Percentiles rank a stretch among this genome's conserved stretches.
These are phyloP conservation scores for Pichia sp. DNA, from an alignment of 1,139 yeast species.

Conservation along the genomic window DNA sequence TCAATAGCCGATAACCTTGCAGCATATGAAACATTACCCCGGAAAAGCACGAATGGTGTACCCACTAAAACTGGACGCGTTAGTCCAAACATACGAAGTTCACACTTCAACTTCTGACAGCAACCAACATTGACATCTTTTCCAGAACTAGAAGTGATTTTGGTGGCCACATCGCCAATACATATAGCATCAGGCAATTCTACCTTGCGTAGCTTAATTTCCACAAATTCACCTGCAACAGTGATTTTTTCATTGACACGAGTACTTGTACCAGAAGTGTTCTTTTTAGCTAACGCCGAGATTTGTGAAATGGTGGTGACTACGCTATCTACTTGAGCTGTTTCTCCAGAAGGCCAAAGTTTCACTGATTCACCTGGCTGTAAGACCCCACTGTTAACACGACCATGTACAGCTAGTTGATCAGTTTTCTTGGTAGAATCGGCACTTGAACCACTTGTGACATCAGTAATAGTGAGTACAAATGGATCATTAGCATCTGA, in stretches of 20 bases:
- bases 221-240: slow-evolving; percentile 66
- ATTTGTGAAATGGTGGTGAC: slow-evolving; percentile 21
- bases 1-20: slow-evolving; percentile 13
- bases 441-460: slow-evolving; percentile 28
- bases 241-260: slow-evolving; percentile 39
- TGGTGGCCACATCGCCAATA: slow-evolving; percentile 69
- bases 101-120: slow-evolving; percentile 32
- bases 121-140: background rate
- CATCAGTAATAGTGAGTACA: slow-evolving; percentile 48
- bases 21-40: slow-evolving; percentile 70
- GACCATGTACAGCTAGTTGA: slow-evolving; percentile 58
- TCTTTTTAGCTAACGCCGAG: slow-evolving; percentile 1
- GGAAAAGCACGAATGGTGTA: slow-evolving; percentile 73
- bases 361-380: slow-evolving; percentile 72
- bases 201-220: slow-evolving; percentile 50
- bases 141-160: slow-evolving; percentile 1
- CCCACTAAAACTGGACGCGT: slow-evolving; percentile 74
- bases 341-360: slow-evolving; percentile 52
- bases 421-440: slow-evolving; percentile 29
- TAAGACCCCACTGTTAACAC: slow-evolving; percentile 68
- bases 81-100: slow-evolving; percentile 64
- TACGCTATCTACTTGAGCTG: slow-evolving; percentile 42
- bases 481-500: slow-evolving; percentile 33
- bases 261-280: slow-evolving; percentile 28
- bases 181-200: slow-evolving; percentile 44